These are phyloP conservation scores for Gynochthodes officinalis DNA, from an alignment of 257 asterid species.

Conservation along the genomic window DNA sequence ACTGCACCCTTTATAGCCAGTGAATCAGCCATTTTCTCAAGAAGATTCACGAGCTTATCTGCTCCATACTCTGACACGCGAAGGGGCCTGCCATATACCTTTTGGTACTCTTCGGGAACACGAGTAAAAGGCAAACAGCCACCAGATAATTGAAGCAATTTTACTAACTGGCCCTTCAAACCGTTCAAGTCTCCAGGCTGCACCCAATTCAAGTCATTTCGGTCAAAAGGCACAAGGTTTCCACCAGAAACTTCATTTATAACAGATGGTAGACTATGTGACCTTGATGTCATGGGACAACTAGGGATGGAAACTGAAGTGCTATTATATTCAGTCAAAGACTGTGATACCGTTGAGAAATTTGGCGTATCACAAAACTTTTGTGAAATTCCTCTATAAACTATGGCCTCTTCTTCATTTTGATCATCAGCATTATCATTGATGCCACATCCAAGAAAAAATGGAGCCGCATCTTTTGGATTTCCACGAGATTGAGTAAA, in stretches of 20 bases:
- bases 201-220: constrained; percentile 55
- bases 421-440: constrained; percentile 39
- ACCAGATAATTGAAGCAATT: constrained; percentile 61
- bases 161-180: constrained; percentile 69
- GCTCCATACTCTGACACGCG: constrained; percentile 68
- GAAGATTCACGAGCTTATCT: constrained; percentile 59
- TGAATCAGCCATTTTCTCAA: constrained; percentile 64
- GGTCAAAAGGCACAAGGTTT: constrained; percentile 25
- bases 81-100: constrained; percentile 66
- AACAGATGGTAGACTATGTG: constrained; percentile 39
- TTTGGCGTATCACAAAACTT: constrained; percentile 37
- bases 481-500: constrained; percentile 31
- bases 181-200: constrained; percentile 83
- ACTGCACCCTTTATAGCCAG: constrained; percentile 58
- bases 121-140: constrained; percentile 63
- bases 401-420: constrained; percentile 72
- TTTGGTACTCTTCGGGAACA: constrained; percentile 68
- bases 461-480: constrained; percentile 31
- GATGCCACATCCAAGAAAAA: constrained; percentile 35
- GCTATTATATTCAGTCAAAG: constrained; percentile 42
- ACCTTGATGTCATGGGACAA: constrained; percentile 33
- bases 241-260: constrained; percentile 37
- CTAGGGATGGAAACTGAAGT: constrained; percentile 35
- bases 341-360: constrained; percentile 43
- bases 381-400: constrained; percentile 51